These are phyloP conservation scores for Mycena rebaudengoi DNA, from an alignment of 768 basidiomycete species.

Conservation along the genomic window DNA sequence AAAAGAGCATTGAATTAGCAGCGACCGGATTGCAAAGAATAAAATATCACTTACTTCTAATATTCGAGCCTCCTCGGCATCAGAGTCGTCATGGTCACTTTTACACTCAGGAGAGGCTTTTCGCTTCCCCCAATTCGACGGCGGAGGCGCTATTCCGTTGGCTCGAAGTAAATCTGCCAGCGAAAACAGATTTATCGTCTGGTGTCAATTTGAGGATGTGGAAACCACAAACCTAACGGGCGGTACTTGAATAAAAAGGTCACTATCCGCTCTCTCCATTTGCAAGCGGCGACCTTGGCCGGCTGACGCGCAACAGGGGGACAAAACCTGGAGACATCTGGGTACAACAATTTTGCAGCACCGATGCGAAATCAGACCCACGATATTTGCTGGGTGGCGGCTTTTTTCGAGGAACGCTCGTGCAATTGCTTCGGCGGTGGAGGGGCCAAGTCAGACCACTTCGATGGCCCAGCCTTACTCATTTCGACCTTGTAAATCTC, in stretches of 20 bases:
- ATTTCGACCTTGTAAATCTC: slow-evolving; percentile 15
- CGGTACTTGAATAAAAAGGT: slow-evolving; percentile 37
- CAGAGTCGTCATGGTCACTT: slow-evolving; percentile 4
- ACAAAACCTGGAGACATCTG: background rate
- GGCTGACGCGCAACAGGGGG: slow-evolving; percentile 1
- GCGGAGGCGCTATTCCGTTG: slow-evolving; percentile 9
- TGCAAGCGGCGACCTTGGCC: background rate
- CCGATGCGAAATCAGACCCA: no score
- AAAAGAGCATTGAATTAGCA: background rate
- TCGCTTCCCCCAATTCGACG: slow-evolving; percentile 7
- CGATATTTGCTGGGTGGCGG: slow-evolving; percentile 32
- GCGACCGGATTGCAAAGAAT: background rate
- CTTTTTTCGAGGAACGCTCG: slow-evolving; percentile 36
- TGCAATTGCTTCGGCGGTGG: slow-evolving; percentile 26
- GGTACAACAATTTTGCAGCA: background rate
- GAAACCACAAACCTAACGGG: slow-evolving; percentile 26
- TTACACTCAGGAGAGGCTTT: slow-evolving; percentile 5
- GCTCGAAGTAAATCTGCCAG: slow-evolving; percentile 9
- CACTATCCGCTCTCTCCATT: slow-evolving; percentile 12
- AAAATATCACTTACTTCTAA: background rate
- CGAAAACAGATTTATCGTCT: background rate
- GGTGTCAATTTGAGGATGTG: background rate
- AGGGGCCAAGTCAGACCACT: background rate
- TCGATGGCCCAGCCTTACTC: background rate
- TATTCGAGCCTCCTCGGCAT: slow-evolving; percentile 10